Evolutionary conservation across 306 rosid species (phyloP).

Genomic region (Cucurbita maxima): DNA sequence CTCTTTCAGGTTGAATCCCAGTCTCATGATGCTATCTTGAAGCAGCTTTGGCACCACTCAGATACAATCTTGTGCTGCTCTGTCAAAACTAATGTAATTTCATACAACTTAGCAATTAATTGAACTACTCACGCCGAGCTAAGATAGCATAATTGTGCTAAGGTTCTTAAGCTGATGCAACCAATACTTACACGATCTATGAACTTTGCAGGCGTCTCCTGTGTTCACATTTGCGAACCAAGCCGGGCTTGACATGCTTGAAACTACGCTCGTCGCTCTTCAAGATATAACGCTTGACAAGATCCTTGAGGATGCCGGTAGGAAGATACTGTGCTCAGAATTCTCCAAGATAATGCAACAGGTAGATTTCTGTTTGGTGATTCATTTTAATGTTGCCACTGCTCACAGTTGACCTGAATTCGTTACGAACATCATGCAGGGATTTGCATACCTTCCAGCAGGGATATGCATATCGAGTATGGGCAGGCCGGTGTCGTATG

Average conservation of each 20-base stretch:
- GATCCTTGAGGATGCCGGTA: conserved; percentile 74
- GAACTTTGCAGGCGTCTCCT: conserved; percentile 58
- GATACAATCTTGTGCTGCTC: conserved; percentile 93
- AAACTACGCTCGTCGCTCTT: conserved; percentile 83
- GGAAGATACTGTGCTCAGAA: conserved; percentile 75
- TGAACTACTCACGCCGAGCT: neutral
- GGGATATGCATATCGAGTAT: conserved; percentile 84
- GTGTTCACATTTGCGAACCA: conserved; percentile 88
- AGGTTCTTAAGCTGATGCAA: neutral
- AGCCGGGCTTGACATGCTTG: conserved; percentile 97
- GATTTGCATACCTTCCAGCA: conserved; percentile 59
- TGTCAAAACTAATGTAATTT: conserved; percentile 55
- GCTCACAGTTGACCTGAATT: neutral
- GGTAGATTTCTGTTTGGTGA: conserved; percentile 19
- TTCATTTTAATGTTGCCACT: neutral
- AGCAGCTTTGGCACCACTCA: conserved; percentile 81
- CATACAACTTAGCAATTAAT: neutral
- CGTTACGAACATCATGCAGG: conserved; percentile 27
- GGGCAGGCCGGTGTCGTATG: conserved; percentile 82
- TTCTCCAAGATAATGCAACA: conserved; percentile 93
- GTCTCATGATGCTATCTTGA: conserved; percentile 59
- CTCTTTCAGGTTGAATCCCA: conserved; percentile 38
- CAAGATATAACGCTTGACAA: conserved; percentile 90
- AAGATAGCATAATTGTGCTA: neutral
- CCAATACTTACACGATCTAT: neutral